phyloP scores from a whole-genome alignment of 192 early-diverging fungal species.

The Pilobolus umbonatus region DNA sequence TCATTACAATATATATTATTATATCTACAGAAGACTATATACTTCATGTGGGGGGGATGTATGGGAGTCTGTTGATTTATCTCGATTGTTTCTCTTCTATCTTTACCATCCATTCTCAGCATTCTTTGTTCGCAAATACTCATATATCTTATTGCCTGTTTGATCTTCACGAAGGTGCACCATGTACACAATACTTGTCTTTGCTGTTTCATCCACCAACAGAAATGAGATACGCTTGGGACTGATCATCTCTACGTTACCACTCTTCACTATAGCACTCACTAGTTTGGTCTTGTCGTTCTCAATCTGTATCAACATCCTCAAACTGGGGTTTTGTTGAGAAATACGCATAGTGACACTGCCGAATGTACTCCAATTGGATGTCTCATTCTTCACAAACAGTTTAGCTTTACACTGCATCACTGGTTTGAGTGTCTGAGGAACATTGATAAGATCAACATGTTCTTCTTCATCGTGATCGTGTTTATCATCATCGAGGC shows the following conservation, averaged over 20 bases:
- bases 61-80: too few relatives aligned
- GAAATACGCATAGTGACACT: slow-evolving; percentile 38
- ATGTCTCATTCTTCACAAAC: slow-evolving; percentile 48
- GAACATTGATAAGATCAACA: slow-evolving; percentile 14
- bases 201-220: slow-evolving; percentile 37
- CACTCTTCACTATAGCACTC: slow-evolving; percentile 43
- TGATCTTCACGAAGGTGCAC: slow-evolving; percentile 52
- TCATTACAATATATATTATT: too few relatives aligned
- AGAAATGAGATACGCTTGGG: slow-evolving; percentile 45
- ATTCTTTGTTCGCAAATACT: slow-evolving; percentile 36
- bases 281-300: slow-evolving; percentile 42
- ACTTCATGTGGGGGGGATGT: too few relatives aligned
- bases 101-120: slow-evolving; percentile 18
- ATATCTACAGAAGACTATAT: too few relatives aligned
- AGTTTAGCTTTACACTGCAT: slow-evolving; percentile 43
- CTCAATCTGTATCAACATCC: slow-evolving; percentile 44
- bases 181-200: slow-evolving; percentile 50
- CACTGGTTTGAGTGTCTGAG: slow-evolving; percentile 29
- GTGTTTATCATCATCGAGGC: background rate
- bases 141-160: slow-evolving; percentile 40
- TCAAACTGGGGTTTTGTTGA: slow-evolving; percentile 45
- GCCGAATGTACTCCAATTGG: slow-evolving; percentile 47
- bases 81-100: background rate
- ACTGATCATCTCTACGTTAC: slow-evolving; percentile 42
- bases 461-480: background rate